A percentile compares a stretch with the other conserved stretches of the same genome.
Evolutionary conservation across 495 filamentous ascomycete species (phyloP).

Genomic region (Daldinia decipiens): DNA sequence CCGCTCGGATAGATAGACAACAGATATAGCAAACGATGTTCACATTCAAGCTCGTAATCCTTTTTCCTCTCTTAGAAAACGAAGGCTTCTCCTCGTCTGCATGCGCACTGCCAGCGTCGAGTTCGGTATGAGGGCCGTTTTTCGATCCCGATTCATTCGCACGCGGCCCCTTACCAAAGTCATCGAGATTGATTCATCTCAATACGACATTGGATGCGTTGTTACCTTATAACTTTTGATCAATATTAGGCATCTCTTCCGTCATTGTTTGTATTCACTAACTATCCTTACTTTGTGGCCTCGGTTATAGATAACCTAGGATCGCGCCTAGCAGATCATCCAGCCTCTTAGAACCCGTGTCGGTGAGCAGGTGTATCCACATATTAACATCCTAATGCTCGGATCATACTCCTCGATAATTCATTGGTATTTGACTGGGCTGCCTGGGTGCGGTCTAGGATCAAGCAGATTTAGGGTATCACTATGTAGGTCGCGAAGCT

Average conservation of each 20-base stretch:
- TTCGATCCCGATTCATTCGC: conserved; percentile 1
- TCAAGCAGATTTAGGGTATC: conserved; percentile 8
- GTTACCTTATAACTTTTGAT: not conserved
- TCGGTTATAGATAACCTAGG: conserved; percentile 19
- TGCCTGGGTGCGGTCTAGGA: conserved; percentile 18
- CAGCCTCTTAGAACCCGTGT: conserved; percentile 12
- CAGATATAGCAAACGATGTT: conserved; percentile 9
- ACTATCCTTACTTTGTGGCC: conserved; percentile 1
- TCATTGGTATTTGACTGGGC: conserved; percentile 20
- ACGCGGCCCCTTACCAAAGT: not conserved
- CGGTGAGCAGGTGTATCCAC: conserved; percentile 31
- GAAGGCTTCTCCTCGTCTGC: not conserved
- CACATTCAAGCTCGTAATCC: not conserved
- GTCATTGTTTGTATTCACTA: conserved; percentile 4
- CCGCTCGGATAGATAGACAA: conserved; percentile 9
- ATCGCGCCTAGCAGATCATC: conserved; percentile 6
- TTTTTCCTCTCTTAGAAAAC: not conserved
- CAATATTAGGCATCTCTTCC: conserved; percentile 13
- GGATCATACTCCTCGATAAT: conserved; percentile 12
- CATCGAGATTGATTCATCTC: conserved; percentile 28
- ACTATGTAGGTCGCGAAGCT: not conserved
- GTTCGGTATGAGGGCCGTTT: not conserved
- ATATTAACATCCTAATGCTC: not conserved
- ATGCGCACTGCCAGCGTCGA: not conserved
- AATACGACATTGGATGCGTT: conserved; percentile 22